phyloP scores from a whole-genome alignment of 805 yeast species.

The Kodamaea lidongshanica region DNA sequence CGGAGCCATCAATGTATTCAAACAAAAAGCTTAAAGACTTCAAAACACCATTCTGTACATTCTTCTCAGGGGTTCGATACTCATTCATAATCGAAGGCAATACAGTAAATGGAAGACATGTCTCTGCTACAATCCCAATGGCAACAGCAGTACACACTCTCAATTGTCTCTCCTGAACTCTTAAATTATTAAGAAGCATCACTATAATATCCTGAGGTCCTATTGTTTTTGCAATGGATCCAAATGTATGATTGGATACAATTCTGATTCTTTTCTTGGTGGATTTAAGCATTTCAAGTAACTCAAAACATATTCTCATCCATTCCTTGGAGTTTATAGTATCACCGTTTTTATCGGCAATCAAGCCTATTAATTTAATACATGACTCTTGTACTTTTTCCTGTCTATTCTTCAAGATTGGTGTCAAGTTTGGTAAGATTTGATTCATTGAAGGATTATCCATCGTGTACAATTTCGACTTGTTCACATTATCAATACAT shows the following conservation, averaged over 20 bases:
- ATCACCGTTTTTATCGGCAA: constrained; percentile 76
- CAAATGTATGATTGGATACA: constrained; percentile 88
- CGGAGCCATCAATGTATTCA: constrained; percentile 76
- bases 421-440: constrained; percentile 80
- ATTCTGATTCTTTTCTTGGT: constrained; percentile 68
- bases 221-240: constrained; percentile 80
- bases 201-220: constrained; percentile 95
- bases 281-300: constrained; percentile 82
- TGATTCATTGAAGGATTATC: constrained; percentile 71
- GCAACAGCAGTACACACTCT: constrained; percentile 98
- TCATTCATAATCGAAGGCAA: constrained; percentile 95
- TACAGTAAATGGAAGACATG: constrained; percentile 88
- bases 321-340: constrained; percentile 87
- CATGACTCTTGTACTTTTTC: constrained; percentile 86
- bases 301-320: constrained; percentile 93
- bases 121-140: constrained; percentile 91
- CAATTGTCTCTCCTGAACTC: constrained; percentile 92
- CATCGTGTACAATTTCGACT: constrained; percentile 47
- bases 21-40: constrained; percentile 87
- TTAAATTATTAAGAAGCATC: constrained; percentile 72
- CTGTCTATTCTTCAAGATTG: constrained; percentile 82
- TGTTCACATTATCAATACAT: constrained; percentile 56
- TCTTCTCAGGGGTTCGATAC: constrained; percentile 83
- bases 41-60: constrained; percentile 92
- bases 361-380: constrained; percentile 70